Evolutionary conservation across 331 rosid genomes (phyloP).

Genomic region (Prunus yedoensis): DNA sequence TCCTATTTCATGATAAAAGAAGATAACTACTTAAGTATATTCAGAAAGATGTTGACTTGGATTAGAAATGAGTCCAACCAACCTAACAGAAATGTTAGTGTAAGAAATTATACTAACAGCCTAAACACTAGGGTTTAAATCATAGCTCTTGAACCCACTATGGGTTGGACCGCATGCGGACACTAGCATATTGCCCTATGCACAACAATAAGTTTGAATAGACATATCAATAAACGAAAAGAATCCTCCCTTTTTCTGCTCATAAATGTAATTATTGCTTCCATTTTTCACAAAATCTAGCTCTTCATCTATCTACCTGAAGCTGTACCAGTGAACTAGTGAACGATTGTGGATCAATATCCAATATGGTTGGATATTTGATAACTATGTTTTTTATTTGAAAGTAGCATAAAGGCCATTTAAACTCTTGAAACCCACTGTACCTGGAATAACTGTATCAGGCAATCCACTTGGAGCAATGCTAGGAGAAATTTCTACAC

Average conservation of each 20-base stretch:
- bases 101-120: background rate
- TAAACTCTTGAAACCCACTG: background rate
- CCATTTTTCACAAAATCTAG: background rate
- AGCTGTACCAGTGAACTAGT: too few relatives aligned
- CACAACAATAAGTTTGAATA: background rate
- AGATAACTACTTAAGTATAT: background rate
- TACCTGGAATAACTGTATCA: conserved; percentile 33
- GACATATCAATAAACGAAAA: background rate
- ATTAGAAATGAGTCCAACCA: background rate
- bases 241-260: background rate
- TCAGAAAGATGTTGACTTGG: background rate
- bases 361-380: background rate
- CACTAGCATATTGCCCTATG: background rate
- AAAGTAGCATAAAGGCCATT: background rate
- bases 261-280: background rate
- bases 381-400: background rate
- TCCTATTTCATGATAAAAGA: too few relatives aligned
- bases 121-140: background rate
- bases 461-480: conserved; percentile 25
- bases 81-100: background rate
- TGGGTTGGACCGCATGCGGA: too few relatives aligned
- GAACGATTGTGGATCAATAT: background rate
- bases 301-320: background rate
- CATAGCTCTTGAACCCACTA: too few relatives aligned
- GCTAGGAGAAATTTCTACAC: conserved; percentile 27